These are phyloP conservation scores for Polytolypa hystricis DNA, from an alignment of 2,329 filamentous ascomycete species.

Conservation along the genomic window DNA sequence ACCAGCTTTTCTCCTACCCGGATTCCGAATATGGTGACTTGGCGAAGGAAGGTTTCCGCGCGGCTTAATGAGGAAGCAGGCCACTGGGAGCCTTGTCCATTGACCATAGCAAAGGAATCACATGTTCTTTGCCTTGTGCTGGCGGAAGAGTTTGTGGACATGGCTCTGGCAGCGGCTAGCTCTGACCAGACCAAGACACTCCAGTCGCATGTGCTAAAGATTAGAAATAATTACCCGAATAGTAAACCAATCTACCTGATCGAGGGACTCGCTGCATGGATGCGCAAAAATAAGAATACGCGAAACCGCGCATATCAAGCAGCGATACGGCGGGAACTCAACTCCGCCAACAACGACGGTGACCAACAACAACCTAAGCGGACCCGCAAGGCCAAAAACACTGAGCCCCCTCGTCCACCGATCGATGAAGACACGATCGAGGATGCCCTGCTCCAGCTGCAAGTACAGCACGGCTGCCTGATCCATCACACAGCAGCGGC, in stretches of 20 bases:
- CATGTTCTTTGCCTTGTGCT: constrained; percentile 52
- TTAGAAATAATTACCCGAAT: constrained; percentile 44
- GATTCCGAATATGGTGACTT: constrained; percentile 48
- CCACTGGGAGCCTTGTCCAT: constrained; percentile 52
- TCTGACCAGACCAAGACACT: constrained; percentile 39
- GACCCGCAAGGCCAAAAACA: constrained; percentile 29
- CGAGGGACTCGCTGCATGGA: constrained; percentile 56
- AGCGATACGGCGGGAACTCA: constrained; percentile 42
- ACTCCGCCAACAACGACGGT: constrained; percentile 19
- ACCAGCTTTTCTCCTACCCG: constrained; percentile 27
- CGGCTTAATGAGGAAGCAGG: constrained; percentile 50
- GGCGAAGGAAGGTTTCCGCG: constrained; percentile 57
- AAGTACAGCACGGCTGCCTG: constrained; percentile 54
- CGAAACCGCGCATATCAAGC: constrained; percentile 58
- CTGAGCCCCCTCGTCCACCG: constrained; percentile 37
- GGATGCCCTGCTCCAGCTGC: constrained; percentile 58
- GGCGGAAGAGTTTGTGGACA: constrained; percentile 55
- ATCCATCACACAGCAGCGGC: constrained; percentile 56
- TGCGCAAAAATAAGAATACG: constrained; percentile 55
- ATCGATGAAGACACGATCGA: constrained; percentile 60
- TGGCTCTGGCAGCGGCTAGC: constrained; percentile 35
- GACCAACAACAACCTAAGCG: constrained; percentile 16
- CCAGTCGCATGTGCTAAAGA: constrained; percentile 45
- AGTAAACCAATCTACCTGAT: constrained; percentile 58
- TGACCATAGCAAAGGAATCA: constrained; percentile 42